Evolutionary conservation across 1,284 basidiomycete species (phyloP), one percentile per base, ranked within the genome.

Genomic region (Heterobasidion occidentale): DNA sequence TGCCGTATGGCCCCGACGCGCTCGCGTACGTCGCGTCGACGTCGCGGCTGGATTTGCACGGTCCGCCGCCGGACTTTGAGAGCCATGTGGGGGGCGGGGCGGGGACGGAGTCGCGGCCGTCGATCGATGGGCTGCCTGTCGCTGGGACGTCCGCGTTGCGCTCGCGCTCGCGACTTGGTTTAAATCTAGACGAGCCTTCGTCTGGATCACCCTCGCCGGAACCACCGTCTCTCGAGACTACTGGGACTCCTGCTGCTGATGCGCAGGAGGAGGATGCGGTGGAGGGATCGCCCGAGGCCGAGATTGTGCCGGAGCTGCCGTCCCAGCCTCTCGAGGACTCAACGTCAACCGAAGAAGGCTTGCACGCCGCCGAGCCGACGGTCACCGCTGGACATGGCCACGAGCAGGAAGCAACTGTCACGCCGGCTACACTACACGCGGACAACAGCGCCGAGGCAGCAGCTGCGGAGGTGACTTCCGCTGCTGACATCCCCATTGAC

Each of bases 1-100:
- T 78, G 55, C 79, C 79, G 38, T 82, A 79, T 49, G 80, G 80
- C 1, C 60, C 69, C 2, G 78, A 75, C 55, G 78, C 78, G 9
- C 67, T 77, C 19, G 76, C 74, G 46, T 77, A 66, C 57, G 70
- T 64, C 27, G 70, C 71, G 48, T 69, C 71, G 17, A 54, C 68
- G 47, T 71, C 71, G 33, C 64, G 70, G 51, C 65, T 71, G 12
- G 65, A 69, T 53, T 44, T 74, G 58, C 56, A 54, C 9, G 56
- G 56, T n/a, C 75, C 75, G 1, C 77, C 75, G 4, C 71, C 70
- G 3, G 69, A 64, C 7, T 71, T 71, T 46, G 70, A 71, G 44
- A 55, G 63, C 57, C 36, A 33, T 15, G 38, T 12, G 11, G 53
- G 36, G 27, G 34, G 36, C 17, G 27, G 27, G 5, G 27, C 27